A percentile compares a stretch with the other conserved stretches of the same genome.
phyloP scores from a whole-genome alignment of 495 filamentous ascomycete genomes.

The Aspergillus cavernicola region DNA sequence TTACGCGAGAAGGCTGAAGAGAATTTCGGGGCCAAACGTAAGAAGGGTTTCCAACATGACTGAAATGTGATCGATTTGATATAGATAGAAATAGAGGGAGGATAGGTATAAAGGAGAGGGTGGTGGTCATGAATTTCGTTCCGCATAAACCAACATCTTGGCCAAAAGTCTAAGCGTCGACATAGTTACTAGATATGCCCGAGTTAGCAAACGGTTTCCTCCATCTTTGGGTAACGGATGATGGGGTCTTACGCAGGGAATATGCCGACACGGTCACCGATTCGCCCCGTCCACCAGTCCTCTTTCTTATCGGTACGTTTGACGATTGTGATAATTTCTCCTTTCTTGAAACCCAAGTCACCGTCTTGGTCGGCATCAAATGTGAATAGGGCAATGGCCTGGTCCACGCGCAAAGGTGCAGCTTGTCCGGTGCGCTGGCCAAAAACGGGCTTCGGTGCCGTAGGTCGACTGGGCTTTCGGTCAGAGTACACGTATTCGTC shows the following conservation, averaged over 20 bases:
- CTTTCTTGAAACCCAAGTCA: conserved; percentile 94
- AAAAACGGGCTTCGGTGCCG: conserved; percentile 86
- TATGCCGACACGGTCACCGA: conserved; percentile 61
- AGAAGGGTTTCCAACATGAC: conserved; percentile 2
- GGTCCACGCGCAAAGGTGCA: conserved; percentile 66
- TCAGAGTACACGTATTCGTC: conserved; percentile 61
- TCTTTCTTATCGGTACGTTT: conserved; percentile 93
- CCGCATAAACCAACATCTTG: conserved; percentile 20
- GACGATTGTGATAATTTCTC: conserved; percentile 92
- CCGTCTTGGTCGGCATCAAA: conserved; percentile 93
- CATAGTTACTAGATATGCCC: conserved; percentile 41
- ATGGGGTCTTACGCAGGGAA: conserved; percentile 50
- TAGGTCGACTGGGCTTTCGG: conserved; percentile 59
- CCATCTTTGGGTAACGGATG: neutral
- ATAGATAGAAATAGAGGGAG: neutral
- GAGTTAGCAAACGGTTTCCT: conserved; percentile 18
- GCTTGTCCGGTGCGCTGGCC: conserved; percentile 51
- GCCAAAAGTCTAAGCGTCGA: conserved; percentile 29
- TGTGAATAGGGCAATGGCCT: conserved; percentile 84
- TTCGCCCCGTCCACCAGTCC: conserved; percentile 79
- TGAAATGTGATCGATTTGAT: conserved; percentile 1
- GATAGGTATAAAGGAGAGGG: conserved; percentile 8
- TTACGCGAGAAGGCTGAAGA: conserved; percentile 16
- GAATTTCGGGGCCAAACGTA: conserved; percentile 4
- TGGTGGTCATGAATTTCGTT: conserved; percentile 20